A percentile compares a stretch with the other conserved stretches of the same genome.
phyloP scores from a whole-genome alignment of 306 rosid genomes.

The Quercus variabilis region DNA sequence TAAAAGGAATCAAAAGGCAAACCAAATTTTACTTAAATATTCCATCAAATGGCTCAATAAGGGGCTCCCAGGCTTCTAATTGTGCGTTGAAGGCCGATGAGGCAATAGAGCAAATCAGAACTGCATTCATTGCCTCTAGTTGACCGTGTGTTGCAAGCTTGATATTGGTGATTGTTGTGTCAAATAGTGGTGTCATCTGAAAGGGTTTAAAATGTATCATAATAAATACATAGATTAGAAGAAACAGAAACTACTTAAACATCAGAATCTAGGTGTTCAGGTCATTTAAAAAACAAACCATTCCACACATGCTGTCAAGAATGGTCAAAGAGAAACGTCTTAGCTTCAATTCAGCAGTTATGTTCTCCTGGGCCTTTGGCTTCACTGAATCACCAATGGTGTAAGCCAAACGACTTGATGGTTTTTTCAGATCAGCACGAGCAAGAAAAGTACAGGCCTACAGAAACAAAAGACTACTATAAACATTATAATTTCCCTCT shows the following conservation, averaged over 20 bases:
- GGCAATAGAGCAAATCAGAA: slow-evolving; percentile 87
- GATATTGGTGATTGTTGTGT: slow-evolving; percentile 80
- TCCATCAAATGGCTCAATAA: slow-evolving; percentile 97
- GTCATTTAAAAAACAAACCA: slow-evolving; percentile 46
- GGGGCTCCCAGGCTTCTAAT: slow-evolving; percentile 98
- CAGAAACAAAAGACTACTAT: slow-evolving; percentile 22
- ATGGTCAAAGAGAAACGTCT: slow-evolving; percentile 79
- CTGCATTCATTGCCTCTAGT: slow-evolving; percentile 85
- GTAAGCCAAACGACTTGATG: slow-evolving; percentile 82
- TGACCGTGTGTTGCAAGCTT: slow-evolving; percentile 95
- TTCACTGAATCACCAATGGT: slow-evolving; percentile 73
- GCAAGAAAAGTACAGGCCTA: slow-evolving; percentile 97
- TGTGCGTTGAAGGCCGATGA: slow-evolving; percentile 94
- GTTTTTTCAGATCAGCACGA: slow-evolving; percentile 77
- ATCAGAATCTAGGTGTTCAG: slow-evolving; percentile 8
- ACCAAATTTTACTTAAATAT: slow-evolving; percentile 72
- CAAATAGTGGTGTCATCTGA: slow-evolving; percentile 93
- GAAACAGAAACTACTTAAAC: slow-evolving; percentile 5
- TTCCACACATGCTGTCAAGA: slow-evolving; percentile 91
- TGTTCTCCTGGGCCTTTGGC: slow-evolving; percentile 81
- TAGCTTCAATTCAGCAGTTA: slow-evolving; percentile 89
- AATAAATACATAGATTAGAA: not conserved
- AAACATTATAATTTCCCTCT: not conserved
- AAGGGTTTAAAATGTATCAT: slow-evolving; percentile 21
- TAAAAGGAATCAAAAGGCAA: not conserved